Percentiles rank a stretch among this genome's conserved stretches.
Evolutionary conservation across 2,329 filamentous ascomycete genomes (phyloP).

Genomic region (Drechslera avenae): DNA sequence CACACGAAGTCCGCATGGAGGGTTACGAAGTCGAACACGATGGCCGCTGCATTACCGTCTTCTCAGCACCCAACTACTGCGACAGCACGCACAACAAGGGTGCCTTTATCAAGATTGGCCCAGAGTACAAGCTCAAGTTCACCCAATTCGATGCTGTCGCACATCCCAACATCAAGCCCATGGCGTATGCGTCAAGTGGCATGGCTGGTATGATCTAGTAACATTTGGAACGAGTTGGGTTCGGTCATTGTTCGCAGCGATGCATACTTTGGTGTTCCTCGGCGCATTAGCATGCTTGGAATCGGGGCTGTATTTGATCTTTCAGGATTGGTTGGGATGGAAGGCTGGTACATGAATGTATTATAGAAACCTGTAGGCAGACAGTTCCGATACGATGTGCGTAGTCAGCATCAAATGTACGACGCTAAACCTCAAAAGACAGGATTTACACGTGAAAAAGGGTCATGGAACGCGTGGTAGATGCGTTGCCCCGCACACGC

Average conservation of each 20-base stretch:
- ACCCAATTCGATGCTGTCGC: constrained; percentile 95
- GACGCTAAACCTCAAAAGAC: no score
- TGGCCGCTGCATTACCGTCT: constrained; percentile 96
- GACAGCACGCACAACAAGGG: constrained; percentile 98
- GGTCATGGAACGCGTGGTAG: background rate
- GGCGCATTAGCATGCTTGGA: constrained; percentile 39
- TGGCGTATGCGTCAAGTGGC: constrained; percentile 86
- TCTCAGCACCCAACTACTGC: constrained; percentile 96
- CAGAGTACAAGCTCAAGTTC: constrained; percentile 89
- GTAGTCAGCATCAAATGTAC: no score
- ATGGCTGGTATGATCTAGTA: constrained; percentile 74
- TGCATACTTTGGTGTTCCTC: constrained; percentile 47
- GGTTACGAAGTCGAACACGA: constrained; percentile 99
- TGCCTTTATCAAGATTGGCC: constrained; percentile 95
- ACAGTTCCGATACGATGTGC: no score
- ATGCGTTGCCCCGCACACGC: constrained; percentile 19
- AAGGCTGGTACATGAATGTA: constrained; percentile 17
- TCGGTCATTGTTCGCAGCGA: constrained; percentile 34
- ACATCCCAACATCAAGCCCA: constrained; percentile 93
- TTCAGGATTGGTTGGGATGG: constrained; percentile 17
- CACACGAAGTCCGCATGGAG: constrained; percentile 97
- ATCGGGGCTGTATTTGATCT: constrained; percentile 22
- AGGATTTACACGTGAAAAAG: no score
- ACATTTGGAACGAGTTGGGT: constrained; percentile 8
- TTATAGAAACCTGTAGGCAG: constrained; percentile 9